Percentiles rank a stretch among this genome's conserved stretches.
Evolutionary conservation across 768 basidiomycete species (phyloP).

Genomic region (Boletus eberwhitei): DNA sequence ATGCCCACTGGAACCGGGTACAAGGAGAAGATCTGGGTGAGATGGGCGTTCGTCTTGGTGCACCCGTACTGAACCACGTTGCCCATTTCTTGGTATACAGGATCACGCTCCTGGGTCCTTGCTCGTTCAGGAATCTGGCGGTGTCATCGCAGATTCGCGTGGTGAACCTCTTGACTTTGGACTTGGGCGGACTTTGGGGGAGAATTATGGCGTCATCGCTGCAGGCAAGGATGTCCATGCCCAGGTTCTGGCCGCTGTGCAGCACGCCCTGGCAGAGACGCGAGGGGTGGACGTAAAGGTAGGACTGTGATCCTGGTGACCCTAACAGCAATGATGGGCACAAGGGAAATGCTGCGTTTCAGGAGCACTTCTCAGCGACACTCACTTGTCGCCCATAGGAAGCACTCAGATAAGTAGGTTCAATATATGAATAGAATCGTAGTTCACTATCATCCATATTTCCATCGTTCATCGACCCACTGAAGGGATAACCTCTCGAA

Average conservation of each 20-base stretch:
- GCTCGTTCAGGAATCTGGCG: constrained; percentile 86
- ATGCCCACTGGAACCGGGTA: constrained; percentile 80
- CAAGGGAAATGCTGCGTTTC: not conserved
- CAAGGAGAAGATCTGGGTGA: constrained; percentile 93
- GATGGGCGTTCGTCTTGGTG: constrained; percentile 6
- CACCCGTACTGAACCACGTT: no score
- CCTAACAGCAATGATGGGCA: not conserved
- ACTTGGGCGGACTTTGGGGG: constrained; percentile 77
- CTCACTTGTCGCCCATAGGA: no score
- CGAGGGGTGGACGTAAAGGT: not conserved
- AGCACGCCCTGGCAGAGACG: constrained; percentile 44
- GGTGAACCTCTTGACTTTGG: constrained; percentile 82
- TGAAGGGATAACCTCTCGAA: no score
- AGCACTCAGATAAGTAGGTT: no score
- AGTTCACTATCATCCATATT: no score
- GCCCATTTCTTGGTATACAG: constrained; percentile 33
- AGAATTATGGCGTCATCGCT: constrained; percentile 87
- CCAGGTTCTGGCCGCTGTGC: constrained; percentile 70
- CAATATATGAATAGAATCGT: no score
- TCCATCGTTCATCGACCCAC: no score
- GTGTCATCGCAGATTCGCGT: constrained; percentile 79
- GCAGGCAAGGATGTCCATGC: constrained; percentile 69
- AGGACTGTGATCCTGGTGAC: not conserved
- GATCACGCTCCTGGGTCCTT: constrained; percentile 89
- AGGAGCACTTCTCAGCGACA: no score